phyloP scores from a whole-genome alignment of 164 flowering plant species.

The Piper longum region DNA sequence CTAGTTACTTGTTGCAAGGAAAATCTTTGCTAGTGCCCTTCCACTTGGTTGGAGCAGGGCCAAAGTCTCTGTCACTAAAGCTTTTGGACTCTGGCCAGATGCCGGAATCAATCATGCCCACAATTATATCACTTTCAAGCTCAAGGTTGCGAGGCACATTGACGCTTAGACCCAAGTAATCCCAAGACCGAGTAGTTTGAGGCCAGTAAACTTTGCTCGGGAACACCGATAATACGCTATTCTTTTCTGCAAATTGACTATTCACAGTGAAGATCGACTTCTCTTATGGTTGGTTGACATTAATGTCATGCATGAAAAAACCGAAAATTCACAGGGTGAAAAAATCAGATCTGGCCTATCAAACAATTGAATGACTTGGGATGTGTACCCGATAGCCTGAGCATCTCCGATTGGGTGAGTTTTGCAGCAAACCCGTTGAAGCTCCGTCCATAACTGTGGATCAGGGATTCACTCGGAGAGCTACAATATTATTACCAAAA shows the following conservation, averaged over 20 bases:
- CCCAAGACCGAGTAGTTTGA: constrained; percentile 51
- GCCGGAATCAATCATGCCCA: constrained; percentile 39
- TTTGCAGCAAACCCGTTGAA: constrained; percentile 41
- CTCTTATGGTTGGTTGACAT: no score
- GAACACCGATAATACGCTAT: constrained; percentile 30
- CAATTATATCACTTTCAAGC: constrained; percentile 21
- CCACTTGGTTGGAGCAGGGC: constrained; percentile 65
- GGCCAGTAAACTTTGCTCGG: constrained; percentile 21
- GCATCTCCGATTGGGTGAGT: constrained; percentile 26
- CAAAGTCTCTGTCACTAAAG: constrained; percentile 35
- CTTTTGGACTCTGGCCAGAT: constrained; percentile 51
- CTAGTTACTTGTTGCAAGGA: constrained; percentile 57
- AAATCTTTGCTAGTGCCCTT: constrained; percentile 30
- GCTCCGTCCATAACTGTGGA: constrained; percentile 30
- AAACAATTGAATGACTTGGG: no score
- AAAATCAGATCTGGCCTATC: no score
- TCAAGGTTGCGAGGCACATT: background rate
- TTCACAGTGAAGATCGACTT: no score
- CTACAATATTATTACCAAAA: no score
- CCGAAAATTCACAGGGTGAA: background rate
- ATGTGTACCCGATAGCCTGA: constrained; percentile 20
- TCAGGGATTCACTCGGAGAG: constrained; percentile 10
- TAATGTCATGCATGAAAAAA: background rate
- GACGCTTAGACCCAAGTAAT: constrained; percentile 23
- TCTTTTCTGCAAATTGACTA: constrained; percentile 21